phyloP scores from a whole-genome alignment of 83 land plant species.

The Picea engelmannii region DNA sequence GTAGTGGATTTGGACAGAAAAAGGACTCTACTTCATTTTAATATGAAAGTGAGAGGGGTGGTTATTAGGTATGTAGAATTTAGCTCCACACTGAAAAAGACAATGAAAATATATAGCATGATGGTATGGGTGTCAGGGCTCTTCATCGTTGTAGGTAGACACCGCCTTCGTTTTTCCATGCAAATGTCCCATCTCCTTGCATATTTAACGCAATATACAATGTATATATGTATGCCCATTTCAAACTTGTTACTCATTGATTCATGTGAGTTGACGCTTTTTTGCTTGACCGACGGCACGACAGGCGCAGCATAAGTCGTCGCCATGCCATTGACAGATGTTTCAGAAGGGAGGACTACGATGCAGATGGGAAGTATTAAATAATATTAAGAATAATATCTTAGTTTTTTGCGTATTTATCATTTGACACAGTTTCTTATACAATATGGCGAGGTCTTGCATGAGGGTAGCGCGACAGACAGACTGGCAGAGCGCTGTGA shows the following conservation, averaged over 20 bases:
- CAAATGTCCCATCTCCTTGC: conserved; percentile 9
- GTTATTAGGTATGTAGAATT: no score
- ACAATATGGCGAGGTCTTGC: neutral
- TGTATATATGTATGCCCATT: conserved; percentile 8
- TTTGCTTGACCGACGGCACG: neutral
- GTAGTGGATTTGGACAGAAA: no score
- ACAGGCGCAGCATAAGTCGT: neutral
- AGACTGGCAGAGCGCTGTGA: neutral
- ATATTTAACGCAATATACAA: conserved; percentile 11
- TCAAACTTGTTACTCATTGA: conserved; percentile 1
- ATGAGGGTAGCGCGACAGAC: neutral
- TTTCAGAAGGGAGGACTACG: neutral
- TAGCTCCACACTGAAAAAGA: no score
- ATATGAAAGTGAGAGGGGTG: no score
- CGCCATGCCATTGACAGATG: conserved; percentile 3
- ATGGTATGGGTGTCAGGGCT: no score
- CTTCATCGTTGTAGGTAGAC: no score
- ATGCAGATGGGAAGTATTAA: neutral
- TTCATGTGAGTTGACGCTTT: conserved; percentile 15
- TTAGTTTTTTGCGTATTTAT: neutral
- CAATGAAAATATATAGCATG: no score
- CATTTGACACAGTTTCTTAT: conserved; percentile 7
- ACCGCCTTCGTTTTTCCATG: neutral
- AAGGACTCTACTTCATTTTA: no score
- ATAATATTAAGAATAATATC: neutral